phyloP scores from a whole-genome alignment of 495 filamentous ascomycete genomes.

The Clavariopsis aquatica region DNA sequence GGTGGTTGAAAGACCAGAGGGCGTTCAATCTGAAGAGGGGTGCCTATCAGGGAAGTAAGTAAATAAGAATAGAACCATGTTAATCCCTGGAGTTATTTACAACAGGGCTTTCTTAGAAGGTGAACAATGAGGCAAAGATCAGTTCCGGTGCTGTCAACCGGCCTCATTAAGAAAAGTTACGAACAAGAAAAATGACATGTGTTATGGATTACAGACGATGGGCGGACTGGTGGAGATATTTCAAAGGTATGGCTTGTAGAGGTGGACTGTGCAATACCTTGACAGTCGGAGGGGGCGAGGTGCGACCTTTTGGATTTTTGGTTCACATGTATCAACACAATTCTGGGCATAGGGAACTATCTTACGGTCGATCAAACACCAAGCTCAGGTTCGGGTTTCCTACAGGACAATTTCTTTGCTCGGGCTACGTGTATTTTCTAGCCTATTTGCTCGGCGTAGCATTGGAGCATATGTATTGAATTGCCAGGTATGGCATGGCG shows the following conservation, averaged over 20 bases:
- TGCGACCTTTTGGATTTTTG: neutral
- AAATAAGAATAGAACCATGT: neutral
- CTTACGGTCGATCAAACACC: neutral
- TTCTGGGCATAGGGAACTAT: neutral
- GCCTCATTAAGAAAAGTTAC: neutral
- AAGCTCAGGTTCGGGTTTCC: neutral
- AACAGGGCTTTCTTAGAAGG: neutral
- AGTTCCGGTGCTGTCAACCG: neutral
- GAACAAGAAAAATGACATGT: neutral
- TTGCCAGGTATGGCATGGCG: neutral
- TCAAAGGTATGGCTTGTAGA: neutral
- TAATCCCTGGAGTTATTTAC: neutral
- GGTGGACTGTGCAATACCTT: neutral
- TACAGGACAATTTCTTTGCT: neutral
- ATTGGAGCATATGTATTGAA: neutral
- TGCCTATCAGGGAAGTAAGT: constrained; percentile 30
- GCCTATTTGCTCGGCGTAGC: neutral
- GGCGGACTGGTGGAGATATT: neutral
- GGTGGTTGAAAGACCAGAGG: constrained; percentile 95
- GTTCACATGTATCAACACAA: neutral
- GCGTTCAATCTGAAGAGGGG: constrained; percentile 91
- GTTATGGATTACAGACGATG: neutral
- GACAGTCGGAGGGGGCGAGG: neutral
- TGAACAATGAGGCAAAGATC: neutral
- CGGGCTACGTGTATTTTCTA: neutral